Evolutionary conservation across 257 asterid genomes (phyloP), one percentile per base, ranked within the genome.

Genomic region (Haberlea rhodopensis): DNA sequence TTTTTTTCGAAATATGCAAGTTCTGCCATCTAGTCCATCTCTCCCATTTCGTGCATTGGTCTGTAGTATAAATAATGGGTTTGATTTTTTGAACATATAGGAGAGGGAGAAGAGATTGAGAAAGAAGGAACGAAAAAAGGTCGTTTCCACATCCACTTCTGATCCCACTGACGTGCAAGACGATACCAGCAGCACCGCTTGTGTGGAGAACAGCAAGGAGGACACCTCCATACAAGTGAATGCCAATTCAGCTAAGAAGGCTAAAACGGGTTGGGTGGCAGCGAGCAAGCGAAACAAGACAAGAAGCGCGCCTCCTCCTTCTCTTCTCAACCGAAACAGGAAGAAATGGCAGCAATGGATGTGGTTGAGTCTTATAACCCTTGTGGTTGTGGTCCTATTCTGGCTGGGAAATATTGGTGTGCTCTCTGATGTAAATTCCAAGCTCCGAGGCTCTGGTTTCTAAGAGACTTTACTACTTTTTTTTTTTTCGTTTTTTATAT

Each of bases 21-120:
- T 58, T 70, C 6, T 25, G 27, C 45, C 20, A 31, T 32, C 40
- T 15, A 27, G 46, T 60, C 31, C 45, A 53, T 65, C n/a, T 61
- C n/a, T n/a, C n/a, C n/a, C n/a, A n/a, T n/a, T n/a, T n/a, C n/a
- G n/a, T n/a, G n/a, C n/a, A n/a, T n/a, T n/a, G n/a, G n/a, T n/a
- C n/a, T n/a, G n/a, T n/a, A n/a, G n/a, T n/a, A n/a, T n/a, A n/a
- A n/a, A n/a, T n/a, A n/a, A n/a, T n/a, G n/a, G n/a, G 24, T 55
- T 3, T 31, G 40, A 67, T 65, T 29, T 23, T 64, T 52, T 62
- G 61, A 69, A 71, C 56, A 18, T 79, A 56, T 76, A 92, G 99
- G 97, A 89, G 75, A 83, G 83, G 69, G 99, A 89, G 81, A 92
- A 85, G n/a, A n/a, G n/a, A n/a, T n/a, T n/a, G n/a, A n/a, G n/a